Base-by-base conservation (phyloP, 495 filamentous ascomycete genomes). In the Elasticomyces elasticus region DNA sequence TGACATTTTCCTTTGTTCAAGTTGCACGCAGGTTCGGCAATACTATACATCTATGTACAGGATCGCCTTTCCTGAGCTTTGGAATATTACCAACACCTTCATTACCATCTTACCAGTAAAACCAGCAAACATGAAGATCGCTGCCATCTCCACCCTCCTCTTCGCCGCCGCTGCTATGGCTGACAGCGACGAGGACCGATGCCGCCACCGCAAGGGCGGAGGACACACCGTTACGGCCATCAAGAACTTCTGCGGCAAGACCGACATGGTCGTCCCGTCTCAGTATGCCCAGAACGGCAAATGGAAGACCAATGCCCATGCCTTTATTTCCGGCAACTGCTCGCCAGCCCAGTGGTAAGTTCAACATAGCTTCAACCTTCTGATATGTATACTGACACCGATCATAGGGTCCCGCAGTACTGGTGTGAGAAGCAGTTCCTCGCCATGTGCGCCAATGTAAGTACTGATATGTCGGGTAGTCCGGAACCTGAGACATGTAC, bases 241-340 rank as follows among this genome's bases (percentile, higher is more conserved):
- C 31, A 10, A 37, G 31, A 10, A 37, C 10, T 37, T 37, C 31
- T 37, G 31, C 52, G 38, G 26, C 31, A 55, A 55, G 20, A 43
- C 22, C 43, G 31, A 49, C 52, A 55, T 55, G 41, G 25, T 55
- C 19, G 44, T 55, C 17, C 52, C 52, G 2, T 55, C 52, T 5
- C 1, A 37, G 5, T 55, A 49, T 31, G 52, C 52, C 28, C 27
- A 42, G 10, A 41, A 41, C 5, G 52, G 52, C 20, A 11, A 12
- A 3, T 1, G 3, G 1, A 11, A n/a, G 5, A 28, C 15, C 45
- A 42, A 17, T 23, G 26, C 42, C n/a, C 28, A 25, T 30, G 52
- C 24, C 5, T 13, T 13, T 7, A 49, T 55, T 19, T 30, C n/a
- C 22, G 42, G 52, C 28, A 27, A 30, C 44, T 55, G 52, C 44